These are phyloP conservation scores for Lasiosphaeris hirsuta DNA, from an alignment of 495 filamentous ascomycete species.

Conservation along the genomic window DNA sequence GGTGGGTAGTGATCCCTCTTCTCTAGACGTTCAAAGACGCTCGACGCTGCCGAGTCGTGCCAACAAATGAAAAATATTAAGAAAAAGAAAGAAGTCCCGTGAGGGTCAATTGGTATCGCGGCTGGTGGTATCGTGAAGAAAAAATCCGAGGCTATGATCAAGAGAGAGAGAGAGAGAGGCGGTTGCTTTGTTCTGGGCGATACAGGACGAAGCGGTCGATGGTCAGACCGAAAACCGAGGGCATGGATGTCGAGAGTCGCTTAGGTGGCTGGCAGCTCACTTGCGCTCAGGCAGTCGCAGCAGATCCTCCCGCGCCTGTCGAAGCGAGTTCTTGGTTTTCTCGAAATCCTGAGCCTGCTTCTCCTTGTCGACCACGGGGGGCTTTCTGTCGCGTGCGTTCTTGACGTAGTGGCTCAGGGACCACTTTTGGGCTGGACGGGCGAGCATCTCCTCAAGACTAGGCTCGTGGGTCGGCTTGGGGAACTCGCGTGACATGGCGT, in stretches of 20 bases:
- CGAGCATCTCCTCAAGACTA: conserved; percentile 39
- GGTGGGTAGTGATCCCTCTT: neutral
- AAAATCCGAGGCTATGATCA: neutral
- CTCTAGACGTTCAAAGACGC: neutral
- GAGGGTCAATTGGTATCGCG: neutral
- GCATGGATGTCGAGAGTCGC: neutral
- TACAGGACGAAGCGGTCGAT: neutral
- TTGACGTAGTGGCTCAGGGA: conserved; percentile 39
- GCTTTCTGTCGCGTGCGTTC: conserved; percentile 22
- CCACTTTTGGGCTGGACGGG: conserved; percentile 33
- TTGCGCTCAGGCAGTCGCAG: neutral
- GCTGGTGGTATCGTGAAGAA: neutral
- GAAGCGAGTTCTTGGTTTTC: conserved; percentile 37
- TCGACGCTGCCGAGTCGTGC: neutral
- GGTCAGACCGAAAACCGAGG: neutral
- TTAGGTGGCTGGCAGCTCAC: neutral
- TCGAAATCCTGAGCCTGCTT: conserved; percentile 32
- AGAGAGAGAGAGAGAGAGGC: neutral
- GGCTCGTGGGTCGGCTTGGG: conserved; percentile 32
- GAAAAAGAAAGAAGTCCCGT: neutral
- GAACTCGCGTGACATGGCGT: conserved; percentile 30
- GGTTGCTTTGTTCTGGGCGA: neutral
- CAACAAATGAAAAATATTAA: neutral
- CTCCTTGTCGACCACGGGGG: conserved; percentile 16
- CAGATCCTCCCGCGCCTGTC: conserved; percentile 24